Conservation (phyloP, 78 protist species). For the Chrysochromulina tobinii region DNA sequence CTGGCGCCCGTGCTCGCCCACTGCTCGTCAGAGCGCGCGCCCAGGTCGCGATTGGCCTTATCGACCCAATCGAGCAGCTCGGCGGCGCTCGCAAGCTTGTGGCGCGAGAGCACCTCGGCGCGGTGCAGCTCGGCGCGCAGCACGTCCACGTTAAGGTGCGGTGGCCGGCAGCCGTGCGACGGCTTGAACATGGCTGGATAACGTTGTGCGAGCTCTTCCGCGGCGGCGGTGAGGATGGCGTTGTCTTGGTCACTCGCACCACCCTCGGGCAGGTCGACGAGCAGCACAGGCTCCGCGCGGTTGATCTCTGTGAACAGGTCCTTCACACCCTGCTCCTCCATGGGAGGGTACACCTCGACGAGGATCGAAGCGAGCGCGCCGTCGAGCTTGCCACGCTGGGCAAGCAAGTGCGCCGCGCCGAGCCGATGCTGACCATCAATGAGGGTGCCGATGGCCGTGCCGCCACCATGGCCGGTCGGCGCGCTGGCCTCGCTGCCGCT, state of each 20-base stretch:
- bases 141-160: neutral
- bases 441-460: neutral
- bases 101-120: neutral
- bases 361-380: neutral
- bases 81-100: too few species aligned
- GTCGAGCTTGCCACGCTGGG: neutral
- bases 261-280: neutral
- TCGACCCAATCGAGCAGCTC: too few species aligned
- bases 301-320: conserved; percentile 20
- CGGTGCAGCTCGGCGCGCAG: neutral
- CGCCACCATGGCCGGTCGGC: neutral
- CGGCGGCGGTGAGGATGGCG: neutral
- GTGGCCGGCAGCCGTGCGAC: neutral
- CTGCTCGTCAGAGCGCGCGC: too few species aligned
- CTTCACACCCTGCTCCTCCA: neutral
- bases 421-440: conserved; percentile 25
- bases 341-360: neutral
- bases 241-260: neutral
- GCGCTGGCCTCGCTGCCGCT: too few species aligned
- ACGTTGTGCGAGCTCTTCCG: neutral
- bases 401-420: conserved; percentile 11
- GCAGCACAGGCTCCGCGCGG: neutral
- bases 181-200: conserved; percentile 7
- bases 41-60: too few species aligned
- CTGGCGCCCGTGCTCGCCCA: too few species aligned